Evolutionary conservation across 176 grass and related monocot genomes (phyloP).

Genomic region (Carex cristatella): DNA sequence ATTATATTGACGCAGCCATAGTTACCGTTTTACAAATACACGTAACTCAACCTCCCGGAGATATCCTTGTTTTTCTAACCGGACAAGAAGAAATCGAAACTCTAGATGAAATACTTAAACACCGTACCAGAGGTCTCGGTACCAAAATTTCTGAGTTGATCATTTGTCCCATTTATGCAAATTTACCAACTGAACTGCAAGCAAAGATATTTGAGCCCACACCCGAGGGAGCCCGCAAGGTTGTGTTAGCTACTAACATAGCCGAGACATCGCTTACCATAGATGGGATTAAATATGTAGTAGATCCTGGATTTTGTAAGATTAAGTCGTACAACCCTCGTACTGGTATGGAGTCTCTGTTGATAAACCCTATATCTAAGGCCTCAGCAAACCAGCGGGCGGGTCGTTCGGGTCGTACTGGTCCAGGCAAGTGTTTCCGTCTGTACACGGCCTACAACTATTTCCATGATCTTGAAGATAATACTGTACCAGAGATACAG

Average conservation of each 20-base stretch:
- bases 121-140: conserved; percentile 76
- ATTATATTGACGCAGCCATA: conserved; percentile 93
- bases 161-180: conserved; percentile 93
- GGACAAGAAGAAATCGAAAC: conserved; percentile 97
- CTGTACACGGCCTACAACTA: conserved; percentile 85
- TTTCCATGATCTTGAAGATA: conserved; percentile 86
- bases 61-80: conserved; percentile 89
- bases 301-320: conserved; percentile 94
- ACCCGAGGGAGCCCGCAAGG: conserved; percentile 84
- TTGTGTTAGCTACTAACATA: conserved; percentile 91
- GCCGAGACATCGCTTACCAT: conserved; percentile 93
- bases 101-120: conserved; percentile 92
- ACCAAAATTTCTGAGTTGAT: conserved; percentile 89
- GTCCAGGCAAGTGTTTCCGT: conserved; percentile 91
- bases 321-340: conserved; percentile 91
- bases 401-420: conserved; percentile 86
- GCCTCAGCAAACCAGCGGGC: conserved; percentile 89
- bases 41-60: conserved; percentile 75
- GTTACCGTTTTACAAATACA: conserved; percentile 95
- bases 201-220: conserved; percentile 93
- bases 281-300: conserved; percentile 93
- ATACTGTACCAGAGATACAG: conserved; percentile 86
- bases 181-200: conserved; percentile 88
- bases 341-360: conserved; percentile 84
- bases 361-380: conserved; percentile 88